Base-by-base conservation (phyloP, 2,329 filamentous ascomycete species). In the Fusarium austroafricanum region DNA sequence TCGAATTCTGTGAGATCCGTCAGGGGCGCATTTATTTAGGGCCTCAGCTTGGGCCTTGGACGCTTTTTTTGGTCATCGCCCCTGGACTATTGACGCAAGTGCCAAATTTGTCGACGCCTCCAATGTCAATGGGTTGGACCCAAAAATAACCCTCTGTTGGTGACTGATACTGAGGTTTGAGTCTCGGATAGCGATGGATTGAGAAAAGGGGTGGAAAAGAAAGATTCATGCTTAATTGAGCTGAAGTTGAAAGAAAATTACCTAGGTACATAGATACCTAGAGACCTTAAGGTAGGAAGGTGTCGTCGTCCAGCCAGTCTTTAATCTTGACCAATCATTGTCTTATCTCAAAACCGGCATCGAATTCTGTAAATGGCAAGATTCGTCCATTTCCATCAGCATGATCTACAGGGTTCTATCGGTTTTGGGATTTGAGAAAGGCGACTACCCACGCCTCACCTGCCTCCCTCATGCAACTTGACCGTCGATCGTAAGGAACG, bases 1-100 rank as follows among this genome's bases (percentile, higher is more conserved):
- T 72, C 67, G 71, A 73, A 67, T 71, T 68, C 52, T 46, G 51
- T 44, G 60, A 65, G 61, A 59, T 63, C 50, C 69, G 51, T 67
- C 68, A 73, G 67, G 71, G 71, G 53, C 53, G 33, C 56, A 59
- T 63, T 43, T 42, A 31, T 51, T 50, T 62, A 52, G 49, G 60
- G 47, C 39, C 47, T 31, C 33, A 29, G 52, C 64, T 52, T 59
- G 46, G 61, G 42, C 55, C 53, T 47, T n/a, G 37, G 35, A 43
- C 21, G 43, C 23, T 31, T 49, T 47, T 40, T 35, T 62, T 52
- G 56, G 57, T 47, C 46, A 62, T 53, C 43, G 37, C 64, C 70
- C 70, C 67, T 65, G 47, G 70, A 35, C 65, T 67, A 69, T 45
- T 44, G 50, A 67, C 45, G 47, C 46, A 42, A 37, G 52, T 52